Base-by-base conservation (phyloP, 1,139 yeast species). In the Sugiyamaella castrensis region DNA sequence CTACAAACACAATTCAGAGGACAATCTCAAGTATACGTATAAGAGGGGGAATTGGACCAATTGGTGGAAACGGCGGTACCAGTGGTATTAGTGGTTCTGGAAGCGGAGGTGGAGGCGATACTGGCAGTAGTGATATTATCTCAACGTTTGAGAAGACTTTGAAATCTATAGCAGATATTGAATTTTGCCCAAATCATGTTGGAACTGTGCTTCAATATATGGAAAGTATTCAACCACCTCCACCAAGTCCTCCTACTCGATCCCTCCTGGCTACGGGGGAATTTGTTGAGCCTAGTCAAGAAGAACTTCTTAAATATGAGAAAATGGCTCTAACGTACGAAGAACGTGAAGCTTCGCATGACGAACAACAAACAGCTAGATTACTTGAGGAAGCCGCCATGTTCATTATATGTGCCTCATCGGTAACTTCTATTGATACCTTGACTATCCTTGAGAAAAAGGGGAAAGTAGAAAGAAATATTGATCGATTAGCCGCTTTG, bases 401-500 rank as follows among this genome's bases (percentile, higher is more conserved):
- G 16, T 41, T 61, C 39, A 52, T 61, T 12, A 47, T 53, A 12
- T 19, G 24, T 19, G 53, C 57, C 52, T 47, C 56, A 7, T 35
- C 53, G 2, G 46, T 48, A 16, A 51, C 57, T 8, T 40, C 50
- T 1, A 36, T 62, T 19, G 47, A 48, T 8, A 44, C 53, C 11
- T 46, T 63, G 29, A 53, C 58, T 11, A 44, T 63, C 27, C 61
- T 54, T 42, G 66, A 62, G 39, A 40, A 57, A 11, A 30, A 48
- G 1, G 64, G 61, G 1, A 39, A 38, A 2, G 35, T 59, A 27
- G 43, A 13, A 5, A 27, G 34, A n/a, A 48, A 53, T 37, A 43
- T 52, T 27, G 49, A 48, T 35, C 40, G 19, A 10, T 15, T 42
- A 19, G 28, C 26, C 7, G 19, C n/a, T 8, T 10, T 13, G 24